These are phyloP conservation scores for Dicorynia guianensis DNA, from an alignment of 306 rosid genomes.

Conservation along the genomic window DNA sequence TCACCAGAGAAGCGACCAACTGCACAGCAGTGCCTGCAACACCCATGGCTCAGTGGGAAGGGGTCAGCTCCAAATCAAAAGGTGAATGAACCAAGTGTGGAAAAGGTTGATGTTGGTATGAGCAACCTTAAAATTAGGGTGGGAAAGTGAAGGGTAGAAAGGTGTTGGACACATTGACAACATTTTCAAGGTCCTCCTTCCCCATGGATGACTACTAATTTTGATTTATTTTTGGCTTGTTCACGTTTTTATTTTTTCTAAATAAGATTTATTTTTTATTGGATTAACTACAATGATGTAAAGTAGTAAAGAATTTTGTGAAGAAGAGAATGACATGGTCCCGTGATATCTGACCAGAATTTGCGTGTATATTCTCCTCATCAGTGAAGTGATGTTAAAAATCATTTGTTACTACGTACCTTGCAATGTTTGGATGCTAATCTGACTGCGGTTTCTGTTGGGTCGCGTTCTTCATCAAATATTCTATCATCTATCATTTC, in stretches of 20 bases:
- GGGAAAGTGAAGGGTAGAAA: constrained; percentile 68
- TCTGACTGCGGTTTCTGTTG: neutral
- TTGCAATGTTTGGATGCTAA: neutral
- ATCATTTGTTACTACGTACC: neutral
- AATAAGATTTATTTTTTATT: constrained; percentile 56
- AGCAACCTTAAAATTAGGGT: constrained; percentile 69
- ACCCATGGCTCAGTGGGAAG: constrained; percentile 69
- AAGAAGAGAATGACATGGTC: no score
- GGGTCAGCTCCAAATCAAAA: constrained; percentile 48
- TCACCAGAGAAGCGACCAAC: constrained; percentile 94
- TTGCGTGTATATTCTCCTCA: constrained; percentile 44
- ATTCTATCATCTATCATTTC: no score
- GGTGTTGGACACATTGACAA: constrained; percentile 32
- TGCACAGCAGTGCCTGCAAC: constrained; percentile 87
- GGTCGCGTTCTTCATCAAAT: no score
- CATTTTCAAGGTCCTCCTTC: constrained; percentile 36
- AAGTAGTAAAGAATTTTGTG: constrained; percentile 63
- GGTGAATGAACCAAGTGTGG: constrained; percentile 53
- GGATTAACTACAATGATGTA: constrained; percentile 63
- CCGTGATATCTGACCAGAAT: constrained; percentile 42
- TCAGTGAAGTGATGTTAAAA: constrained; percentile 29
- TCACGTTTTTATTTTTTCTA: constrained; percentile 27
- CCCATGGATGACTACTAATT: constrained; percentile 54
- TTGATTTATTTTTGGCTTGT: constrained; percentile 47
- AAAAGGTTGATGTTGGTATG: constrained; percentile 67